Conservation (phyloP, 2,329 filamentous ascomycete species). For the Aspergillus ibericus region DNA sequence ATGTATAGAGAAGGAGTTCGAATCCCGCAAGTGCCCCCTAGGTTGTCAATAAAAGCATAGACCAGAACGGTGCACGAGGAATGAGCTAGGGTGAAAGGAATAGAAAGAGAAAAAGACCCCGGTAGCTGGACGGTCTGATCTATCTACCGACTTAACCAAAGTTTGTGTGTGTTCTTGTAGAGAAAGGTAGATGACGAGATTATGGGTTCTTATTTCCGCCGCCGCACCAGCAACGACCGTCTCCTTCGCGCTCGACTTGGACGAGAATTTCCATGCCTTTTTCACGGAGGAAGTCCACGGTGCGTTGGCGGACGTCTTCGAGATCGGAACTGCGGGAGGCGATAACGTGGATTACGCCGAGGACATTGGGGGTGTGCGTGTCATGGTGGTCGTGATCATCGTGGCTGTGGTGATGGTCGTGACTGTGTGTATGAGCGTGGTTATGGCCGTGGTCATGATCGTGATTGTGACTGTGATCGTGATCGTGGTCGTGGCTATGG, state of each 20-base stretch:
- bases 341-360: constrained; percentile 84
- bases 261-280: constrained; percentile 79
- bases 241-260: constrained; percentile 84
- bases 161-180: background rate
- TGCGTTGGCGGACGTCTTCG: constrained; percentile 81
- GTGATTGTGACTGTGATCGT: constrained; percentile 30
- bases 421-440: constrained; percentile 28
- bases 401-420: constrained; percentile 28
- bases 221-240: constrained; percentile 64
- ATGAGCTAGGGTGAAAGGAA: too few relatives aligned
- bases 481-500: constrained; percentile 27
- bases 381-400: constrained; percentile 22
- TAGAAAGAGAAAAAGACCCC: background rate
- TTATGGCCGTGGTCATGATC: constrained; percentile 32
- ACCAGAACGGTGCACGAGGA: too few relatives aligned
- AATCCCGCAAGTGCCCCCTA: too few relatives aligned
- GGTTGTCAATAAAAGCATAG: too few relatives aligned
- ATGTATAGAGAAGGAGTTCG: background rate
- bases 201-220: constrained; percentile 42
- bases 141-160: too few relatives aligned
- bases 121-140: too few relatives aligned
- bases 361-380: constrained; percentile 46
- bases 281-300: constrained; percentile 67
- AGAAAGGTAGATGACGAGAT: background rate
- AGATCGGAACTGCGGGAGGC: constrained; percentile 70